phyloP scores from a whole-genome alignment of 1,284 basidiomycete species.

The Xerocomus minutiporus region DNA sequence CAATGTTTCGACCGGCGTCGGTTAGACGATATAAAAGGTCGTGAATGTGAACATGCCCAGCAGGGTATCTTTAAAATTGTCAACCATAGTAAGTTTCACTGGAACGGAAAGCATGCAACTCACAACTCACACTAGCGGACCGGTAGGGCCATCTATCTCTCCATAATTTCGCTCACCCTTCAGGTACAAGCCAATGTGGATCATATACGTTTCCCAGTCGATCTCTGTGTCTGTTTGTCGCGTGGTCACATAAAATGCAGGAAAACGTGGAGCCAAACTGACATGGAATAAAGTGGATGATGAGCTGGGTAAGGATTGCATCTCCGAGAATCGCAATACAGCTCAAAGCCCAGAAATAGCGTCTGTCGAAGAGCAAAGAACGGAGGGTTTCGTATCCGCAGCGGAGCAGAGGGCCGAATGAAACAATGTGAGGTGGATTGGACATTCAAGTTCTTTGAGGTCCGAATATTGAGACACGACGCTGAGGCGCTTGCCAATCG shows the following conservation, averaged over 20 bases:
- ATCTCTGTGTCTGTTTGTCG: slow-evolving; percentile 88
- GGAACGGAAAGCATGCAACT: not conserved
- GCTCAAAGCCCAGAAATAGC: slow-evolving; percentile 65
- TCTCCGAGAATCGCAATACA: slow-evolving; percentile 66
- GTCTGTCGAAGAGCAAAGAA: slow-evolving; percentile 46
- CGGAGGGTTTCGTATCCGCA: slow-evolving; percentile 8
- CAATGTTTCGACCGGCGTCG: slow-evolving; percentile 56
- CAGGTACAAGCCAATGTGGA: slow-evolving; percentile 77
- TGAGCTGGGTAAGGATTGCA: slow-evolving; percentile 67
- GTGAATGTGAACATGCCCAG: slow-evolving; percentile 88
- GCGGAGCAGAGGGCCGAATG: slow-evolving; percentile 3
- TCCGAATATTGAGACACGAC: not conserved
- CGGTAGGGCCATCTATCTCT: slow-evolving; percentile 86
- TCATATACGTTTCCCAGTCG: slow-evolving; percentile 92
- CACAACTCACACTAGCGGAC: slow-evolving; percentile 79
- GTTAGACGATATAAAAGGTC: slow-evolving; percentile 68
- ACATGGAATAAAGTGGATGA: slow-evolving; percentile 82
- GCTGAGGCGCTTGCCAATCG: too few relatives aligned
- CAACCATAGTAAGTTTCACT: slow-evolving; percentile 3
- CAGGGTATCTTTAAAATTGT: slow-evolving; percentile 73
- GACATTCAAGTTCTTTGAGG: slow-evolving; percentile 13
- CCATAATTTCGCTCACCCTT: slow-evolving; percentile 85
- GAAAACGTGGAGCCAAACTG: slow-evolving; percentile 31
- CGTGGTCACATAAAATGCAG: slow-evolving; percentile 13
- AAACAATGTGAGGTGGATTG: slow-evolving; percentile 1